Base-by-base conservation (phyloP, 2,329 filamentous ascomycete genomes). In the Dactylellina leptospora region DNA sequence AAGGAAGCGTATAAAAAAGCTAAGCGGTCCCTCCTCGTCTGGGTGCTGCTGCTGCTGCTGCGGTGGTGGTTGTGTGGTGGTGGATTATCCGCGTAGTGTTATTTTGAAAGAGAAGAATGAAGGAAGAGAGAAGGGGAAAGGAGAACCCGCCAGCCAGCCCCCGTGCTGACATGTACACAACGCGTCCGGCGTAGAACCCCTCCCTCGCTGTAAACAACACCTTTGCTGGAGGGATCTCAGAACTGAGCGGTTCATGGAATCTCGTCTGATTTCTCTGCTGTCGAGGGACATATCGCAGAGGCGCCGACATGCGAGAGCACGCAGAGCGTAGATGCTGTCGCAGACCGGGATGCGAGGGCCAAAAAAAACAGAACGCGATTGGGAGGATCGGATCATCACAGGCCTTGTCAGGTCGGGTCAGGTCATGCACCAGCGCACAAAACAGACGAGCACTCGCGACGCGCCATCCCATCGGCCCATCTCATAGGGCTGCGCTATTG, bases 371-470 rank as follows among this genome's bases (percentile, higher is more conserved):
- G 58, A 30, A 62, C 54, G 48, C 58, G 58, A 62, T 62, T 62
- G 58, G 56, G 58, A 16, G 53, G 58, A 54, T 55, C 42, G 40
- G 47, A 60, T 48, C 47, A 55, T 36, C 25, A 45, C 30, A 38
- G 42, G 48, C 13, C 30, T 6, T 6, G 6, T 33, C 30, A 33
- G 30, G 30, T 13, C 6, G 30, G 30, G n/a, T n/a, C 36, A 11
- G 36, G 36, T 38, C 55, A 53, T 61, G 55, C 54, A 69, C 30
- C 53, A 27, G 36, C 36, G 56, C 30, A 47, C 50, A 44, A 70
- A 62, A 62, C 36, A 54, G 63, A 60, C 63, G 63, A 69, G 61
- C 63, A 45, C 63, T 54, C 47, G 44, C 61, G 61, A 62, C 64
- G 56, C 55, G 56, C 64, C 56, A 70, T 56, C 50, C 18, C 36